Evolutionary conservation across 495 filamentous ascomycete genomes (phyloP).

Genomic region (Aspergillus homomorphus): DNA sequence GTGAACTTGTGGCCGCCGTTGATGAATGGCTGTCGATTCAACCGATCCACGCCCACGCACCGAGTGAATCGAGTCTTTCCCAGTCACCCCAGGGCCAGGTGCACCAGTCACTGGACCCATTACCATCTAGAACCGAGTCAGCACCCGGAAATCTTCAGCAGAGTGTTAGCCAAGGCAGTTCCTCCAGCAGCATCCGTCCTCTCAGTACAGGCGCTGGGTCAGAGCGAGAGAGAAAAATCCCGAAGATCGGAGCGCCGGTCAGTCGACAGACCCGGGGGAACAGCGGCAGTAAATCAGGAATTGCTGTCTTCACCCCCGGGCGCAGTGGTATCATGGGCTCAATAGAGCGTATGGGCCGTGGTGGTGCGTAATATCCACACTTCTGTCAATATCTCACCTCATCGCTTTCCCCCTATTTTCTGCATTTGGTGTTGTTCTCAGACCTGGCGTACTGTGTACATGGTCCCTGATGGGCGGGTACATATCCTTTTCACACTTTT

Average conservation of each 20-base stretch:
- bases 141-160: conserved; percentile 24
- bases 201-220: conserved; percentile 24
- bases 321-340: conserved; percentile 66
- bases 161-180: conserved; percentile 27
- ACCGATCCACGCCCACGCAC: conserved; percentile 34
- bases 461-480: neutral
- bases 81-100: conserved; percentile 11
- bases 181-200: conserved; percentile 34
- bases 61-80: conserved; percentile 13
- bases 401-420: neutral
- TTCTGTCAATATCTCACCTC: neutral
- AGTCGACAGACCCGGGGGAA: conserved; percentile 36
- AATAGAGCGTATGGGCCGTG: conserved; percentile 66
- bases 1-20: conserved; percentile 85
- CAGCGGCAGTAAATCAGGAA: conserved; percentile 41
- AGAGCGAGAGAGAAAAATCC: conserved; percentile 32
- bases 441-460: neutral
- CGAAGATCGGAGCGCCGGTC: conserved; percentile 30
- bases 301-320: conserved; percentile 44
- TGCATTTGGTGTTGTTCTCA: neutral
- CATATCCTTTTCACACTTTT: neutral
- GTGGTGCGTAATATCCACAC: conserved; percentile 16
- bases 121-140: conserved; percentile 12
- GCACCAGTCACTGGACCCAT: conserved; percentile 13
- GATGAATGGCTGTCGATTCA: conserved; percentile 79